phyloP scores from a whole-genome alignment of 2,329 filamentous ascomycete genomes.

The Fusarium praegraminearum region DNA sequence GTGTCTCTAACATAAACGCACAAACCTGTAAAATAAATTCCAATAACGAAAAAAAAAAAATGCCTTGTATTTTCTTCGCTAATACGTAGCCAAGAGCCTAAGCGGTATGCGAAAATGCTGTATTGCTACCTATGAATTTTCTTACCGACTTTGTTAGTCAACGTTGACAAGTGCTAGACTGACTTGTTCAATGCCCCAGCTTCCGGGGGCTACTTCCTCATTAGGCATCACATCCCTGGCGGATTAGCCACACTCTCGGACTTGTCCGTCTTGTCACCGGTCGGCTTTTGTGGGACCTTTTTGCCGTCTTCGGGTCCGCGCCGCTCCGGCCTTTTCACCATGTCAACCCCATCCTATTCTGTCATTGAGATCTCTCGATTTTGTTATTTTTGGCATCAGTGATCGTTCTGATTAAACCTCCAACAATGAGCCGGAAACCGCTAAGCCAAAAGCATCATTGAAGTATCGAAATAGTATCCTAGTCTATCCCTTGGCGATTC shows the following conservation, averaged over 20 bases:
- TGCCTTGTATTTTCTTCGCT: slow-evolving; percentile 3
- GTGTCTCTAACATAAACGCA: slow-evolving; percentile 1
- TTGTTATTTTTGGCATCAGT: slow-evolving; percentile 37
- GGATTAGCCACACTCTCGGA: slow-evolving; percentile 34
- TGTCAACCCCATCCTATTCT: slow-evolving; percentile 8
- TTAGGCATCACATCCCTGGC: slow-evolving; percentile 8
- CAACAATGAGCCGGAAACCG: not conserved
- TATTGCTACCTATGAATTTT: not conserved
- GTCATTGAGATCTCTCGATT: slow-evolving; percentile 6
- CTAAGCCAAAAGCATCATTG: not conserved
- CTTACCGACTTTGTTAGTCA: slow-evolving; percentile 28
- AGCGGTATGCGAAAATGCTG: slow-evolving; percentile 17
- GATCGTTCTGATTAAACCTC: not conserved
- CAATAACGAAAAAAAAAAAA: not conserved
- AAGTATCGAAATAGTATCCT: not conserved
- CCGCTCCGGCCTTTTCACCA: slow-evolving; percentile 31
- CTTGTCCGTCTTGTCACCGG: slow-evolving; percentile 19
- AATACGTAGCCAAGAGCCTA: not conserved
- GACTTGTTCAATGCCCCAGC: not conserved
- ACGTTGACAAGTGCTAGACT: slow-evolving; percentile 10
- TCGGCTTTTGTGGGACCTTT: slow-evolving; percentile 30
- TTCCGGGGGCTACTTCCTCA: slow-evolving; percentile 27
- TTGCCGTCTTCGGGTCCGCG: slow-evolving; percentile 33
- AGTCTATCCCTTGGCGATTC: not conserved
- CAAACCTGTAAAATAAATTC: not conserved